Conservation (phyloP, 2,329 filamentous ascomycete species). For the Cercospora brassicicola region DNA sequence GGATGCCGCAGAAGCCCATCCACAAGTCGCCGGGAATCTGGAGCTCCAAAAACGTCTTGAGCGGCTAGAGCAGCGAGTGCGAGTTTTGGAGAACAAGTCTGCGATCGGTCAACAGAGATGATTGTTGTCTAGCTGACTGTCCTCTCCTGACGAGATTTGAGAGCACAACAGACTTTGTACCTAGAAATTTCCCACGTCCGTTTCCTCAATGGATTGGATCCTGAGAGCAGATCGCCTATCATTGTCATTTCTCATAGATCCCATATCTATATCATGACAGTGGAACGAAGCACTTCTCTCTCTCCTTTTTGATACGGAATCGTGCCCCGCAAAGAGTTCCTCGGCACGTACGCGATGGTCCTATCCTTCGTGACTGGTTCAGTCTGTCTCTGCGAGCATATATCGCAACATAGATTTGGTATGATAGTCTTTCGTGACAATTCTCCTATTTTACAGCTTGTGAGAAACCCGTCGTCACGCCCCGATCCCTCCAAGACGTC, state of each 20-base stretch:
- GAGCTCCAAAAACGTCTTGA: not conserved
- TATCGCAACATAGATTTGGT: not conserved
- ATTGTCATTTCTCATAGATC: not conserved
- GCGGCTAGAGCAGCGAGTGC: slow-evolving; percentile 3
- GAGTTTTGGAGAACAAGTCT: not conserved
- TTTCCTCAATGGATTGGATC: not conserved
- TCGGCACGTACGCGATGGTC: not conserved
- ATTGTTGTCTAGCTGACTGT: not conserved
- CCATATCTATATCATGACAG: not conserved
- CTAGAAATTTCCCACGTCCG: not conserved
- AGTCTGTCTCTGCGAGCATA: not conserved
- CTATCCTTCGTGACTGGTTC: not conserved
- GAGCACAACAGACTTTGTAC: not conserved
- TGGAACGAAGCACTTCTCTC: not conserved
- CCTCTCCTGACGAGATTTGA: too few species aligned
- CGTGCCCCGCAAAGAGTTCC: not conserved
- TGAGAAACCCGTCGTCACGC: not conserved
- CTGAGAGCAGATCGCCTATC: not conserved
- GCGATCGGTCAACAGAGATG: not conserved
- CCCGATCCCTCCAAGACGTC: not conserved
- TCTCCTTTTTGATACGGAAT: not conserved
- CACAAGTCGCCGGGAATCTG: not conserved
- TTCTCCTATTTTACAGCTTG: too few species aligned
- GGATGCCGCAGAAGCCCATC: not conserved
- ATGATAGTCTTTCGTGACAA: not conserved